These are phyloP conservation scores for Ophiosphaerella narmari DNA, from an alignment of 2,329 filamentous ascomycete genomes.

Conservation along the genomic window DNA sequence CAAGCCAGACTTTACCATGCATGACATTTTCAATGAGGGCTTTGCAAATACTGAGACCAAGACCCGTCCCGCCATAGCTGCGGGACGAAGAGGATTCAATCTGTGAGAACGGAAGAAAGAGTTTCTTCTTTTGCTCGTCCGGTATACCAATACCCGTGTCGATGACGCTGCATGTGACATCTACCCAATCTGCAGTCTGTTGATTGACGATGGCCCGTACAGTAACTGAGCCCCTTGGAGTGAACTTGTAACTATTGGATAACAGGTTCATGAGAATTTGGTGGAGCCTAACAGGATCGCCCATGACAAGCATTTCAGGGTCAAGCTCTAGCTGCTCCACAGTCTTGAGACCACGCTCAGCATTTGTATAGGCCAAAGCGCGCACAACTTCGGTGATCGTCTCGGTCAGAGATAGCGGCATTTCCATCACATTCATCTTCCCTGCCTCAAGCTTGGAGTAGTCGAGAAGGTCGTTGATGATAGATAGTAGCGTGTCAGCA, in stretches of 20 bases:
- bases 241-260: slow-evolving; percentile 93
- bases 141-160: slow-evolving; percentile 94
- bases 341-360: slow-evolving; percentile 63
- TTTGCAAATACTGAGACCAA: slow-evolving; percentile 93
- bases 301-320: slow-evolving; percentile 57
- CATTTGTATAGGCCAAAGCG: slow-evolving; percentile 66
- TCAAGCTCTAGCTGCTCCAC: slow-evolving; percentile 62
- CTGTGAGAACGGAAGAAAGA: slow-evolving; percentile 92
- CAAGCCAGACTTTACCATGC: slow-evolving; percentile 80
- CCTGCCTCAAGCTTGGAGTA: slow-evolving; percentile 59
- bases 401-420: slow-evolving; percentile 57
- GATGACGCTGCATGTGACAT: slow-evolving; percentile 80
- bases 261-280: slow-evolving; percentile 75
- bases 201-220: slow-evolving; percentile 75
- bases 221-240: slow-evolving; percentile 81
- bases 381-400: slow-evolving; percentile 68
- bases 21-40: slow-evolving; percentile 92
- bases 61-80: slow-evolving; percentile 88
- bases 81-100: slow-evolving; percentile 88
- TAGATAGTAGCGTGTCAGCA: slow-evolving; percentile 59
- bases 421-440: slow-evolving; percentile 65
- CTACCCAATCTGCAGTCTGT: slow-evolving; percentile 72
- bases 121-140: slow-evolving; percentile 76
- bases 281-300: slow-evolving; percentile 57
- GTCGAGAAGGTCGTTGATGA: slow-evolving; percentile 60